Percentiles rank a stretch among this genome's conserved stretches.
These are phyloP conservation scores for Suillus brevipes DNA, from an alignment of 768 basidiomycete species.

Conservation along the genomic window DNA sequence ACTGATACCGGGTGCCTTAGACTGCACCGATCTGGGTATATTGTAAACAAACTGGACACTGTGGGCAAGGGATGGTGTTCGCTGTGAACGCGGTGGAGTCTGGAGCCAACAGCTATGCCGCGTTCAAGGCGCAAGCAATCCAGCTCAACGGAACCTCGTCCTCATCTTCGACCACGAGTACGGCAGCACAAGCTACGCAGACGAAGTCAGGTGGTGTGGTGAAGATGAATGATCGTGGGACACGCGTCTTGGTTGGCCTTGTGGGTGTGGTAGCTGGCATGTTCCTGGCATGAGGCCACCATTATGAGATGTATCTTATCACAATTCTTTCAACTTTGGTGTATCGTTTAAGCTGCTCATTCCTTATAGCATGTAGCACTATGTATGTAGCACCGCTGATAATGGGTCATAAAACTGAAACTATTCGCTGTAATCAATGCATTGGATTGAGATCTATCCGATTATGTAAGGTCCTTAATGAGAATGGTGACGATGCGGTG, in stretches of 20 bases:
- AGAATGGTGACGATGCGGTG: not conserved
- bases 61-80: constrained; percentile 62
- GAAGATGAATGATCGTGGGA: constrained; percentile 19
- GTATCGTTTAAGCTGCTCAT: not conserved
- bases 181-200: constrained; percentile 19
- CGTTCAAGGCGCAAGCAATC: constrained; percentile 50
- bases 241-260: constrained; percentile 27
- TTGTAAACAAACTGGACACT: constrained; percentile 52
- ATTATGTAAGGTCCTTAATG: constrained; percentile 1
- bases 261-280: constrained; percentile 22
- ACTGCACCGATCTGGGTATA: constrained; percentile 57
- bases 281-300: constrained; percentile 17
- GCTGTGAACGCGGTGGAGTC: constrained; percentile 51
- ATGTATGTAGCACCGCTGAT: not conserved
- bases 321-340: not conserved
- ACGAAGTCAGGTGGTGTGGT: constrained; percentile 17
- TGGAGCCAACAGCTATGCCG: constrained; percentile 52
- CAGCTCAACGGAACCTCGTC: constrained; percentile 36
- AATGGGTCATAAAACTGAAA: not conserved
- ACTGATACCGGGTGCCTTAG: constrained; percentile 25
- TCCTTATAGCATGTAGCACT: not conserved
- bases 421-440: not conserved
- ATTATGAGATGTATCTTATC: not conserved
- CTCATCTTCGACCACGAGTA: constrained; percentile 14
- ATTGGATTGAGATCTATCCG: not conserved